Evolutionary conservation across 148 eudicot species (phyloP).

Genomic region (Chenopodium album): DNA sequence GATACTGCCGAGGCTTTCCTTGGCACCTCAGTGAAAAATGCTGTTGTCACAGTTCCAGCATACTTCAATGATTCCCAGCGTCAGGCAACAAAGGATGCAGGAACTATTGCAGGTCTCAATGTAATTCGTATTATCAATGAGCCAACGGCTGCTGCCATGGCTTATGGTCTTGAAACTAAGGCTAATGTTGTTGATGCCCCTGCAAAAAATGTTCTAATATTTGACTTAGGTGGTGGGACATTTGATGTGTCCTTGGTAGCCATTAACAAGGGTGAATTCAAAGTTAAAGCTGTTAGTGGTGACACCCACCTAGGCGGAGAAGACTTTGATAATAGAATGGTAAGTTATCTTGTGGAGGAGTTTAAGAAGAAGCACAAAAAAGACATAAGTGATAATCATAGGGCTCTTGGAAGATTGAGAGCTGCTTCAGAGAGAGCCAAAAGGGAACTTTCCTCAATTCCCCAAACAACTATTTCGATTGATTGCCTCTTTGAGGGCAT

Average conservation of each 20-base stretch:
- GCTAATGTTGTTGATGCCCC: background rate
- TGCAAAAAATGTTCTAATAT: background rate
- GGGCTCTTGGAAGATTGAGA: slow-evolving; percentile 5
- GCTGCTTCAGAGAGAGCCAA: slow-evolving; percentile 16
- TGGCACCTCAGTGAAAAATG: background rate
- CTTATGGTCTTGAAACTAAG: background rate
- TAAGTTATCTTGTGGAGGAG: background rate
- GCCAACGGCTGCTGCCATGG: background rate
- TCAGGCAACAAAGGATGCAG: background rate
- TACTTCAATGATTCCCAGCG: background rate
- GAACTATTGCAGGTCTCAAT: background rate
- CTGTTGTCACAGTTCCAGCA: background rate
- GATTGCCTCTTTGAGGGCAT: slow-evolving; percentile 16
- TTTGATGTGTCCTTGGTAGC: slow-evolving; percentile 17
- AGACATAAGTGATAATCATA: background rate
- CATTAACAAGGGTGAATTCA: background rate
- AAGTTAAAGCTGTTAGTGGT: slow-evolving; percentile 5
- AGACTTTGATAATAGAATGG: background rate
- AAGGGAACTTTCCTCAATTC: slow-evolving; percentile 3
- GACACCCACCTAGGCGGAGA: slow-evolving; percentile 19
- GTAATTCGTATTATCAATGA: background rate
- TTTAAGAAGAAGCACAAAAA: background rate
- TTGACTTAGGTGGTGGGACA: slow-evolving; percentile 23
- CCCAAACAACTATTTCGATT: background rate
- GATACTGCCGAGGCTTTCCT: background rate